Percentiles rank a stretch among this genome's conserved stretches.
Conservation (phyloP, 768 basidiomycete genomes). For the Baorangia bicolor region DNA sequence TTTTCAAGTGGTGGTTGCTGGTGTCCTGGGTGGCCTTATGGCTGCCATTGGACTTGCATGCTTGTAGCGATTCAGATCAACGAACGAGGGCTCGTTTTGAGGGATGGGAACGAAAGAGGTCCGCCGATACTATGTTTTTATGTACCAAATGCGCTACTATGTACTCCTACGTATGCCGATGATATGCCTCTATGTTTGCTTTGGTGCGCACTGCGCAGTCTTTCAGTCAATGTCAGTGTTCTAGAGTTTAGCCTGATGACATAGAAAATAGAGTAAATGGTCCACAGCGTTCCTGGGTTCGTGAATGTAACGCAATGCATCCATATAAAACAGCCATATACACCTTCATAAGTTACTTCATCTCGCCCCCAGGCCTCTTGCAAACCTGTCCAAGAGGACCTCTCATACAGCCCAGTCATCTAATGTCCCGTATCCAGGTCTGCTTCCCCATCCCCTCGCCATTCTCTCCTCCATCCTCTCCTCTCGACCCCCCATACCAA, state of each 20-base stretch:
- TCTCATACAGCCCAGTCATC: conserved; percentile 59
- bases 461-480: conserved; percentile 55
- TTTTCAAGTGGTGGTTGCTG: conserved; percentile 35
- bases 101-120: neutral
- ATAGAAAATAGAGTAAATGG: neutral
- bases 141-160: conserved; percentile 14
- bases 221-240: neutral
- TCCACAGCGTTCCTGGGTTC: neutral
- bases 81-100: neutral
- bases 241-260: neutral
- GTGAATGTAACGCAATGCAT: neutral
- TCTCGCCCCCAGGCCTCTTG: neutral
- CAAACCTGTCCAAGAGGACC: neutral
- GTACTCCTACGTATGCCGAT: conserved; percentile 10
- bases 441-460: conserved; percentile 47
- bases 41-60: conserved; percentile 31
- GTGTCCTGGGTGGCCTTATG: conserved; percentile 31
- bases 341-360: conserved; percentile 14
- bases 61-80: conserved; percentile 31
- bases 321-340: conserved; percentile 4
- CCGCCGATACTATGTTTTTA: conserved; percentile 5
- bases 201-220: neutral
- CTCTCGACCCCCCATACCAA: conserved; percentile 34
- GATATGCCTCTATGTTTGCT: conserved; percentile 15
- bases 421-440: conserved; percentile 39